These are phyloP conservation scores for Colletotrichum eremochloae DNA, from an alignment of 2,329 filamentous ascomycete species.

Conservation along the genomic window DNA sequence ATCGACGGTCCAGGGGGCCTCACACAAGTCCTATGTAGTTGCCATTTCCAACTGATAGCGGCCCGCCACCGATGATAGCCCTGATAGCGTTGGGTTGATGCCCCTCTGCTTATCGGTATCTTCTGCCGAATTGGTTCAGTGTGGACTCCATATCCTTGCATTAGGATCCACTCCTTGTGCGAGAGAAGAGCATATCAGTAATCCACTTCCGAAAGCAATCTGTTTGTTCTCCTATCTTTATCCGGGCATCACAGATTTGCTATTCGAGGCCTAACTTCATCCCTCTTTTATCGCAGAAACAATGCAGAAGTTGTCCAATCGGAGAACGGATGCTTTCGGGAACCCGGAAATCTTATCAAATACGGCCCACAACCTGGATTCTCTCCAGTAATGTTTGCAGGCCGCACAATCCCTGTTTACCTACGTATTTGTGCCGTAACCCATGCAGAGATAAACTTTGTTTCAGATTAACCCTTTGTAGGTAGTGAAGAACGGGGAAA, in stretches of 20 bases:
- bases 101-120: slow-evolving; percentile 25
- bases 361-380: neutral
- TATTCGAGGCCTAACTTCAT: neutral
- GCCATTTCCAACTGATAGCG: neutral
- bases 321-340: neutral
- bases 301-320: neutral
- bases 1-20: neutral
- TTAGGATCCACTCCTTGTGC: neutral
- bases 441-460: neutral
- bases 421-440: neutral
- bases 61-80: neutral
- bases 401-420: neutral
- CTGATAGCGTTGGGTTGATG: neutral
- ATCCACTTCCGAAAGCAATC: neutral
- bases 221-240: slow-evolving; percentile 1
- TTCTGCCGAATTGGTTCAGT: slow-evolving; percentile 1
- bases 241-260: neutral
- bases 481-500: neutral
- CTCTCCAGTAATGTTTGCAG: neutral
- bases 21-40: neutral
- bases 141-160: neutral
- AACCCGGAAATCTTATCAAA: neutral
- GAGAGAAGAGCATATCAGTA: neutral
- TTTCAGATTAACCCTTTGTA: neutral
- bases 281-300: neutral